Conservation (phyloP, 2,329 filamentous ascomycete genomes). For the Fusarium torulosum region DNA sequence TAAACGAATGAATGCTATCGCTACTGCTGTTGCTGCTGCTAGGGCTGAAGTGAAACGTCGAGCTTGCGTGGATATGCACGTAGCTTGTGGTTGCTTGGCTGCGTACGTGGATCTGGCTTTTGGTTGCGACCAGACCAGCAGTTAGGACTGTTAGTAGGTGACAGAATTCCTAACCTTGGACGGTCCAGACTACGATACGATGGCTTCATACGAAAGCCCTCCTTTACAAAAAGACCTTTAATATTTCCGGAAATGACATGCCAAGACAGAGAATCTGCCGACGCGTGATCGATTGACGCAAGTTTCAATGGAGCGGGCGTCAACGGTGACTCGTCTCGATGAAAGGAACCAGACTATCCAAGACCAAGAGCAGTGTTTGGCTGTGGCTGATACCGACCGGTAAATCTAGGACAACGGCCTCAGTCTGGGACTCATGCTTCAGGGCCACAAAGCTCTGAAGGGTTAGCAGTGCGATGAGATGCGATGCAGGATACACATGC, state of each 20-base stretch:
- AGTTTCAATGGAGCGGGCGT: constrained; percentile 33
- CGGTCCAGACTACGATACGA: constrained; percentile 7
- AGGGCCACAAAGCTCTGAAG: constrained; percentile 23
- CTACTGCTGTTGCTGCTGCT: neutral
- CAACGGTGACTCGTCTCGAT: constrained; percentile 28
- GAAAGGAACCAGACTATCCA: no score
- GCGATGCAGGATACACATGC: constrained; percentile 9
- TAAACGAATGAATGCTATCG: constrained; percentile 3
- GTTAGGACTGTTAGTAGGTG: neutral
- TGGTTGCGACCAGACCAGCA: neutral
- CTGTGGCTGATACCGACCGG: constrained; percentile 17
- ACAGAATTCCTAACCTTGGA: constrained; percentile 16
- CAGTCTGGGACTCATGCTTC: constrained; percentile 27
- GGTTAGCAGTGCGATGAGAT: constrained; percentile 35
- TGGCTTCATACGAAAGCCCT: constrained; percentile 23
- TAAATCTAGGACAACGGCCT: constrained; percentile 35
- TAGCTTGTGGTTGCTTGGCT: constrained; percentile 18
- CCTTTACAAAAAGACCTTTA: constrained; percentile 1
- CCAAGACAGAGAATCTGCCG: constrained; percentile 17
- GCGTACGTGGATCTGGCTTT: constrained; percentile 21
- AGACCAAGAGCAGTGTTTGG: constrained; percentile 4
- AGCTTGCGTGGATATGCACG: constrained; percentile 45
- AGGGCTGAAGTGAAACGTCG: constrained; percentile 38
- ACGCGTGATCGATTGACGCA: constrained; percentile 21
- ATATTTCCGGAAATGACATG: constrained; percentile 19